Conservation (phyloP, 2,329 filamentous ascomycete genomes). For the Aureobasidium sp. region DNA sequence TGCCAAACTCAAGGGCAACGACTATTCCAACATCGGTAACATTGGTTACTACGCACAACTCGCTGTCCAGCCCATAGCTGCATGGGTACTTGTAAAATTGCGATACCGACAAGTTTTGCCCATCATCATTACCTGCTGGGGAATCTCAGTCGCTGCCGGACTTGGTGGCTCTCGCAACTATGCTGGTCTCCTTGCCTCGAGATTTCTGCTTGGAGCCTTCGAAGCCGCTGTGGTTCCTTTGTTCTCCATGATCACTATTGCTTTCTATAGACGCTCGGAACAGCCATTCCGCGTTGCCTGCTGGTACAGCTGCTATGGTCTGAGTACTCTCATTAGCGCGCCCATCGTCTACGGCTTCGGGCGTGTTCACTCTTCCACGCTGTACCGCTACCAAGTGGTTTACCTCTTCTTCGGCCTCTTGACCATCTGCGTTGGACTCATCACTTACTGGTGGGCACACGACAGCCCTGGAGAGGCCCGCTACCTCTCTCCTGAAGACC, state of each 20-base stretch:
- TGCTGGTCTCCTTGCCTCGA: slow-evolving; percentile 16
- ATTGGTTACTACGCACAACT: slow-evolving; percentile 17
- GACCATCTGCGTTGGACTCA: slow-evolving; percentile 13
- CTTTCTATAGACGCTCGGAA: slow-evolving; percentile 13
- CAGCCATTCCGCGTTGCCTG: slow-evolving; percentile 15
- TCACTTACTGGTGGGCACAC: slow-evolving; percentile 14
- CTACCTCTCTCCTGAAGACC: slow-evolving; percentile 41
- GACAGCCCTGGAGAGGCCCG: slow-evolving; percentile 15
- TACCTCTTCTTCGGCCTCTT: slow-evolving; percentile 15
- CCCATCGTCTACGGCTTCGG: slow-evolving; percentile 15
- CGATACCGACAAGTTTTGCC: slow-evolving; percentile 15
- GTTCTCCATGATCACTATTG: slow-evolving; percentile 15
- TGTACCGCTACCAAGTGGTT: slow-evolving; percentile 14
- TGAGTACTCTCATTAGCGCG: slow-evolving; percentile 11
- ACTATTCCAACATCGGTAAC: slow-evolving; percentile 17
- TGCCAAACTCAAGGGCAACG: slow-evolving; percentile 15
- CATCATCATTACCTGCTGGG: slow-evolving; percentile 16
- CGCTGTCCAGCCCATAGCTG: slow-evolving; percentile 13
- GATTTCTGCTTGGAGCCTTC: slow-evolving; percentile 18
- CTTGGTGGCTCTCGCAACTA: slow-evolving; percentile 15
- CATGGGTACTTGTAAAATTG: slow-evolving; percentile 14
- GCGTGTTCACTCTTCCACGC: slow-evolving; percentile 8
- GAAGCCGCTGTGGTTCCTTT: slow-evolving; percentile 15
- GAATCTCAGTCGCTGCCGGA: slow-evolving; percentile 13
- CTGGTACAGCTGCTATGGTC: slow-evolving; percentile 15